Percentiles rank a stretch among this genome's conserved stretches.
Evolutionary conservation across 129 eudicot genomes (phyloP).

Genomic region (Artemisia tridentata): DNA sequence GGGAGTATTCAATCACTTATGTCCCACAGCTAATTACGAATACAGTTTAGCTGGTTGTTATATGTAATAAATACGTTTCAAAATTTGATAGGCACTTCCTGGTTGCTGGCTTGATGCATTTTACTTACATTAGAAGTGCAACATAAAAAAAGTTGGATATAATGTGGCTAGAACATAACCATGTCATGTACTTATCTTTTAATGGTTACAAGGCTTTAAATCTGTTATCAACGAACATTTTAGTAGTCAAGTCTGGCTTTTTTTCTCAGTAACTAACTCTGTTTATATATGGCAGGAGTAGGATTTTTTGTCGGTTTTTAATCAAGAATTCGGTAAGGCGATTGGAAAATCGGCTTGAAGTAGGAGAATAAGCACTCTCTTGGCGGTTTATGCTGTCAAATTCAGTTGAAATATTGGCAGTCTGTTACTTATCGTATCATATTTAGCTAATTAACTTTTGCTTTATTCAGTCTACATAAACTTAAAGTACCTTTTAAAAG

Average conservation of each 20-base stretch:
- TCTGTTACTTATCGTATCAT: conserved; percentile 5
- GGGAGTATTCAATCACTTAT: background rate
- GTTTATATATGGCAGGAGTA: too few relatives aligned
- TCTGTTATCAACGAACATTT: background rate
- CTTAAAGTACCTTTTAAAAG: conserved; percentile 6
- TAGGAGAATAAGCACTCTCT: conserved; percentile 9
- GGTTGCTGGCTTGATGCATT: background rate
- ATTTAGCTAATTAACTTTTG: too few relatives aligned
- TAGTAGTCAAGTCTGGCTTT: too few relatives aligned
- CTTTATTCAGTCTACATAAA: conserved; percentile 19
- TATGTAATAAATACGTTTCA: background rate
- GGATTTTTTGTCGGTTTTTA: background rate
- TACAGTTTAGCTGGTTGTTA: background rate
- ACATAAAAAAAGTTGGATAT: too few relatives aligned
- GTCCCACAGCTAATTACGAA: background rate
- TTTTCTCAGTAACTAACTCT: too few relatives aligned
- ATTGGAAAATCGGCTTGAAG: conserved; percentile 23
- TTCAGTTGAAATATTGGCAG: background rate
- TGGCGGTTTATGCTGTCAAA: conserved; percentile 6
- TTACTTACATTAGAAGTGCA: too few relatives aligned
- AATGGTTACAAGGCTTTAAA: background rate
- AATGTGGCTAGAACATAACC: too few relatives aligned
- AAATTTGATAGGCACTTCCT: background rate
- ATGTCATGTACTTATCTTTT: background rate
- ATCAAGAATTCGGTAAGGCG: conserved; percentile 6